A percentile compares a stretch with the other conserved stretches of the same genome.
phyloP scores from a whole-genome alignment of 2,329 filamentous ascomycete genomes.

The Cadophora luteo-olivacea region DNA sequence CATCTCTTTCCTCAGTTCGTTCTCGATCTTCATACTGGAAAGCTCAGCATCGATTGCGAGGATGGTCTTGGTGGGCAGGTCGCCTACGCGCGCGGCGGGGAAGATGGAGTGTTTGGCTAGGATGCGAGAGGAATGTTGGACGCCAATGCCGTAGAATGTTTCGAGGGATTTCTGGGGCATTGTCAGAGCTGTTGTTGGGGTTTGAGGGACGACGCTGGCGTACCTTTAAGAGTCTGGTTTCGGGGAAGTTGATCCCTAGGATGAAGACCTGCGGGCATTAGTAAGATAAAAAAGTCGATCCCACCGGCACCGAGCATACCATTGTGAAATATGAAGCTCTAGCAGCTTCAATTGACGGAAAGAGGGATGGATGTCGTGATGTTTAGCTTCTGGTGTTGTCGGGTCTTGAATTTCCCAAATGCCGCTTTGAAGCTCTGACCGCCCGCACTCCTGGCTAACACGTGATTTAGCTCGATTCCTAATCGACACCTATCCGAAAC shows the following conservation, averaged over 20 bases:
- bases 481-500: conserved; percentile 44
- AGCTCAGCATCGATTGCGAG: conserved; percentile 85
- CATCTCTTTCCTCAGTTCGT: conserved; percentile 78
- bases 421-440: conserved; percentile 19
- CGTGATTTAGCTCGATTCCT: conserved; percentile 34
- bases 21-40: conserved; percentile 92
- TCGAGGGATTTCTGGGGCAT: conserved; percentile 71
- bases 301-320: conserved; percentile 30
- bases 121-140: conserved; percentile 71
- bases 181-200: conserved; percentile 16
- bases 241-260: conserved; percentile 84
- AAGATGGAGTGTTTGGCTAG: conserved; percentile 92
- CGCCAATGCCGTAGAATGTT: conserved; percentile 86
- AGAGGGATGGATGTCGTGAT: not conserved
- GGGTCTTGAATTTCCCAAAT: conserved; percentile 19
- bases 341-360: conserved; percentile 11
- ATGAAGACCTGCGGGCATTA: conserved; percentile 68
- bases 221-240: conserved; percentile 84
- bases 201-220: conserved; percentile 12
- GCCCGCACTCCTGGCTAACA: conserved; percentile 20
- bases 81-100: conserved; percentile 78
- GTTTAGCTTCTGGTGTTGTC: conserved; percentile 21
- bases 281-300: not conserved
- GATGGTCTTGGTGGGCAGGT: conserved; percentile 76
- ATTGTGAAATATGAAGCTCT: conserved; percentile 31